These are phyloP conservation scores for Geotrichum phurueaensis DNA, from an alignment of 1,139 yeast genomes.

Conservation along the genomic window DNA sequence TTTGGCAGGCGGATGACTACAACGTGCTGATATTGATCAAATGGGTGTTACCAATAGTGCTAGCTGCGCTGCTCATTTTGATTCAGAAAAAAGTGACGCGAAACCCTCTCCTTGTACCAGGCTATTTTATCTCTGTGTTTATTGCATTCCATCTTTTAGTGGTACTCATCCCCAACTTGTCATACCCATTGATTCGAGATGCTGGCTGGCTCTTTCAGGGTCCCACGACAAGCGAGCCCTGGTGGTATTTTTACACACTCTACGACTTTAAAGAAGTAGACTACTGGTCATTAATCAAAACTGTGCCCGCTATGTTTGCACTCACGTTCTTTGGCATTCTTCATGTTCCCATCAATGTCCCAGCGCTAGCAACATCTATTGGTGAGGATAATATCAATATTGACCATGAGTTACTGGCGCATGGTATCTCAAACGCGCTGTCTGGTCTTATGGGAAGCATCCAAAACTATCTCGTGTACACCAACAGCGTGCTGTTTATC, in stretches of 20 bases:
- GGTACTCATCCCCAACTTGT: constrained; percentile 58
- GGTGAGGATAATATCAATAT: constrained; percentile 78
- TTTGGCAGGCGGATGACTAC: constrained; percentile 19
- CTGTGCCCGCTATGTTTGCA: constrained; percentile 91
- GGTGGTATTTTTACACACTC: constrained; percentile 78
- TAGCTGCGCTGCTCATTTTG: constrained; percentile 54
- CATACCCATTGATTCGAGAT: constrained; percentile 56
- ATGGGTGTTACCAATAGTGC: constrained; percentile 64
- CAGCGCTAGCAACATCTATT: constrained; percentile 87
- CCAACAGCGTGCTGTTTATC: constrained; percentile 84
- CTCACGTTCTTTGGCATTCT: constrained; percentile 89
- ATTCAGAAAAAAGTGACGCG: constrained; percentile 54
- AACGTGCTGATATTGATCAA: constrained; percentile 43
- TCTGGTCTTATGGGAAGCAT: constrained; percentile 84
- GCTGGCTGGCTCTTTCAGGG: constrained; percentile 77
- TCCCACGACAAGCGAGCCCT: constrained; percentile 64
- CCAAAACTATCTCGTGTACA: constrained; percentile 89
- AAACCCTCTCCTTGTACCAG: constrained; percentile 75
- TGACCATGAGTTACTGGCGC: constrained; percentile 88
- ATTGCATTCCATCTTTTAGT: constrained; percentile 62
- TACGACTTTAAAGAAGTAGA: constrained; percentile 69
- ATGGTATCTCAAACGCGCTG: constrained; percentile 80
- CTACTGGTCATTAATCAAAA: constrained; percentile 61
- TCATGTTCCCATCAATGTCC: constrained; percentile 96
- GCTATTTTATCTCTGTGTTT: constrained; percentile 69